Evolutionary conservation across 352 stramenopile species (phyloP).

Genomic region (Thalassiosira mediterranea): DNA sequence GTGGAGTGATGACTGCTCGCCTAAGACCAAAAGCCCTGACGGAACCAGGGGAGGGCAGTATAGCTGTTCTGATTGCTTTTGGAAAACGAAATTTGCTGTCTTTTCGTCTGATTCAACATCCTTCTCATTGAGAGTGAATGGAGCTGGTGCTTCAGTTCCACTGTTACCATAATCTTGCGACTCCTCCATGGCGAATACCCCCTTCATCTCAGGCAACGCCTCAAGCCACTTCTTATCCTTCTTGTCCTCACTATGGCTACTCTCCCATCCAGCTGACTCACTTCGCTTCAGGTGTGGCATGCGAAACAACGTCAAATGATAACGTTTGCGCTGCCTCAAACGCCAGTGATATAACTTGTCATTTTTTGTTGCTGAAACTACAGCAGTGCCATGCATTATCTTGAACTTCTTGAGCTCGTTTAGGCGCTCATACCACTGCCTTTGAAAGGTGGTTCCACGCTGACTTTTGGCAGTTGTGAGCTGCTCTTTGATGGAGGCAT

Average conservation of each 20-base stretch:
- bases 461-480: not conserved
- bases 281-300: slow-evolving; percentile 26
- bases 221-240: slow-evolving; percentile 34
- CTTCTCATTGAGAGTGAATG: slow-evolving; percentile 14
- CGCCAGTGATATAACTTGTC: slow-evolving; percentile 57
- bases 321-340: slow-evolving; percentile 45
- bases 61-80: slow-evolving; percentile 22
- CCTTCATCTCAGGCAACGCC: slow-evolving; percentile 42
- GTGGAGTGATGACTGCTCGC: slow-evolving; percentile 12
- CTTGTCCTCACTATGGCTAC: not conserved
- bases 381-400: slow-evolving; percentile 33
- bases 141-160: not conserved
- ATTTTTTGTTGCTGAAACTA: slow-evolving; percentile 33
- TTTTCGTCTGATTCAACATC: slow-evolving; percentile 25
- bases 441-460: slow-evolving; percentile 17
- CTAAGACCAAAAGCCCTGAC: not conserved
- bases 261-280: slow-evolving; percentile 3
- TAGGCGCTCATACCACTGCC: slow-evolving; percentile 48
- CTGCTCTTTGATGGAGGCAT: not conserved
- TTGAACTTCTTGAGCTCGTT: slow-evolving; percentile 48
- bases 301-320: slow-evolving; percentile 37
- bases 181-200: slow-evolving; percentile 33
- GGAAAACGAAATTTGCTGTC: slow-evolving; percentile 14
- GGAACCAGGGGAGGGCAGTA: slow-evolving; percentile 19
- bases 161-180: not conserved